These are phyloP conservation scores for Diaporthe eres DNA, from an alignment of 2,329 filamentous ascomycete genomes.

Conservation along the genomic window DNA sequence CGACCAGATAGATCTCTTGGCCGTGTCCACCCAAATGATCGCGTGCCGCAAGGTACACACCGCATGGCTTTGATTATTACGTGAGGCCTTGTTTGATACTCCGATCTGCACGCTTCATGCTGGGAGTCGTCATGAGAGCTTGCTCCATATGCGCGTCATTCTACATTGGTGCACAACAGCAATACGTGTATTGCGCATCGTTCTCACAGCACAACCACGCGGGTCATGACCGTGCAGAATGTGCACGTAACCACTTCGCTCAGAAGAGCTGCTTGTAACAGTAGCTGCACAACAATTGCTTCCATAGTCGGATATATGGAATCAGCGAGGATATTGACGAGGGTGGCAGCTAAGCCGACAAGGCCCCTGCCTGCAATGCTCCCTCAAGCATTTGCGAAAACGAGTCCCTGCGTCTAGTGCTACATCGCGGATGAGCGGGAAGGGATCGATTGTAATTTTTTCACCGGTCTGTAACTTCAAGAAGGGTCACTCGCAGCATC, in stretches of 20 bases:
- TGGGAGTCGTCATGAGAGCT: background rate
- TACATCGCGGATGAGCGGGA: background rate
- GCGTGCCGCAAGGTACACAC: conserved; percentile 12
- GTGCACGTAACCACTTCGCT: background rate
- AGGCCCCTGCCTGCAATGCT: background rate
- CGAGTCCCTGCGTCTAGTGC: background rate
- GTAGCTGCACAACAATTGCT: background rate
- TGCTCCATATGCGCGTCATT: background rate
- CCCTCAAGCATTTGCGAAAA: background rate
- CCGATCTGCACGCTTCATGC: background rate
- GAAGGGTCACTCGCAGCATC: background rate
- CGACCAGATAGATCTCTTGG: conserved; percentile 5
- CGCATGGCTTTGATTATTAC: background rate
- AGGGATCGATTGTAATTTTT: no score
- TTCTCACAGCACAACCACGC: background rate
- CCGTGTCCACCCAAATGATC: conserved; percentile 16
- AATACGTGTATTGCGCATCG: background rate
- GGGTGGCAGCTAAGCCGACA: background rate
- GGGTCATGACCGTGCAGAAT: background rate
- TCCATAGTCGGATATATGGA: background rate
- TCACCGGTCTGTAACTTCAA: background rate
- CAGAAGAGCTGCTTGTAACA: background rate
- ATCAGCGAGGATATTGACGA: background rate
- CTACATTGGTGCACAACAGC: no score
- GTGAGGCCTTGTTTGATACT: background rate